These are phyloP conservation scores for Niveomyces coronatus DNA, from an alignment of 2,329 filamentous ascomycete species.

Conservation along the genomic window DNA sequence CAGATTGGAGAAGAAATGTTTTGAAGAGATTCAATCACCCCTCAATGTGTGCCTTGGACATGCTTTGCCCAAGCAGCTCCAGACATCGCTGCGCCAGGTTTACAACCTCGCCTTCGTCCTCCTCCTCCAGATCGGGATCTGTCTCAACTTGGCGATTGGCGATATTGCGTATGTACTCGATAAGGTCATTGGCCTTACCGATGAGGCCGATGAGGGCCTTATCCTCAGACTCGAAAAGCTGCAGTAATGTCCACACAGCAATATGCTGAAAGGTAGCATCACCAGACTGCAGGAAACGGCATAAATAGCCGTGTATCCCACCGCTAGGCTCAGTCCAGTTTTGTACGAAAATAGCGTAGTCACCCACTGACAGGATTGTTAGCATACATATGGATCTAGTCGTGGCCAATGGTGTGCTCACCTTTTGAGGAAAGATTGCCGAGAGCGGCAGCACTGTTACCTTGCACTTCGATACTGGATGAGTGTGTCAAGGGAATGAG, in stretches of 20 bases:
- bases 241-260: conserved; percentile 93
- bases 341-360: conserved; percentile 91
- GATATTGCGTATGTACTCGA: conserved; percentile 84
- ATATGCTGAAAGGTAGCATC: conserved; percentile 99
- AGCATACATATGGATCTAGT: neutral
- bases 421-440: conserved; percentile 97
- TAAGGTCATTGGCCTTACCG: conserved; percentile 79
- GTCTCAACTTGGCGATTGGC: conserved; percentile 81
- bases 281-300: conserved; percentile 83
- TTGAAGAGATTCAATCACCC: conserved; percentile 39
- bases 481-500: conserved; percentile 92
- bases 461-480: conserved; percentile 93
- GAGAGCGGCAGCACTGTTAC: conserved; percentile 90
- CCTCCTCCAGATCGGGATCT: conserved; percentile 76
- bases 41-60: conserved; percentile 72
- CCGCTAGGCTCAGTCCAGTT: conserved; percentile 90
- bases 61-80: conserved; percentile 69
- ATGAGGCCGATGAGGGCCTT: conserved; percentile 81
- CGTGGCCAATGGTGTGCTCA: conserved; percentile 28
- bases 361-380: conserved; percentile 55
- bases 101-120: conserved; percentile 88
- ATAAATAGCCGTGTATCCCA: conserved; percentile 91
- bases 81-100: conserved; percentile 82
- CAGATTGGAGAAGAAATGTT: neutral
- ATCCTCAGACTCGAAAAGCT: conserved; percentile 92